phyloP scores from a whole-genome alignment of 495 filamentous ascomycete genomes.

The Haplographium delicatum region DNA sequence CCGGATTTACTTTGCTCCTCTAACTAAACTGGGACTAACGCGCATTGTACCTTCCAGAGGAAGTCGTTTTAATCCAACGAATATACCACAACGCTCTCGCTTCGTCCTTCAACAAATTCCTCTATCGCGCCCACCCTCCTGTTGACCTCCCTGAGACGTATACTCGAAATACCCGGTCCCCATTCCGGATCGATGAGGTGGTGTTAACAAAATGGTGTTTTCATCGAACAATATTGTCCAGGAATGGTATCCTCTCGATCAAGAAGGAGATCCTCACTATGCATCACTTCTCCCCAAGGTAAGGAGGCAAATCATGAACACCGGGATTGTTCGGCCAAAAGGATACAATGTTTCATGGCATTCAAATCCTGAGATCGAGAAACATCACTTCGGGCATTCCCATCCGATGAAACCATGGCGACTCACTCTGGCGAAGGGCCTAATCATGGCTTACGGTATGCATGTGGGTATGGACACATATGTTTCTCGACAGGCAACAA shows the following conservation, averaged over 20 bases:
- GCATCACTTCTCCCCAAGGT: slow-evolving; percentile 60
- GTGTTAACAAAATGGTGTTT: slow-evolving; percentile 24
- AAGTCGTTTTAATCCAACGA: no score
- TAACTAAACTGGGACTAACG: no score
- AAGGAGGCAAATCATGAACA: slow-evolving; percentile 59
- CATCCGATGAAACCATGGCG: slow-evolving; percentile 99
- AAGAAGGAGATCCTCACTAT: slow-evolving; percentile 50
- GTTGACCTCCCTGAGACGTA: no score
- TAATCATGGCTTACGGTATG: slow-evolving; percentile 91
- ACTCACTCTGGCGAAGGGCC: slow-evolving; percentile 86
- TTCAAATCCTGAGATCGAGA: slow-evolving; percentile 90
- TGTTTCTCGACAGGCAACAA: slow-evolving; percentile 71
- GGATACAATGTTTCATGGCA: slow-evolving; percentile 95
- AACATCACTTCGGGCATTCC: slow-evolving; percentile 88
- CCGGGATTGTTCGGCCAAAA: slow-evolving; percentile 70
- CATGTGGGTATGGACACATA: slow-evolving; percentile 94
- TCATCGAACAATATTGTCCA: slow-evolving; percentile 50
- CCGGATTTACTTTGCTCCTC: no score
- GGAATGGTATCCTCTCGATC: slow-evolving; percentile 57
- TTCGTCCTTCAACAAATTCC: no score
- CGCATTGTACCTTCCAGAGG: no score
- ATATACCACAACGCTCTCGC: no score
- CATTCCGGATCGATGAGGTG: no score
- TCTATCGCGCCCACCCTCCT: no score
- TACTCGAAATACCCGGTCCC: no score